Base-by-base conservation (phyloP, 1,284 basidiomycete species). In the Athelia sp. region DNA sequence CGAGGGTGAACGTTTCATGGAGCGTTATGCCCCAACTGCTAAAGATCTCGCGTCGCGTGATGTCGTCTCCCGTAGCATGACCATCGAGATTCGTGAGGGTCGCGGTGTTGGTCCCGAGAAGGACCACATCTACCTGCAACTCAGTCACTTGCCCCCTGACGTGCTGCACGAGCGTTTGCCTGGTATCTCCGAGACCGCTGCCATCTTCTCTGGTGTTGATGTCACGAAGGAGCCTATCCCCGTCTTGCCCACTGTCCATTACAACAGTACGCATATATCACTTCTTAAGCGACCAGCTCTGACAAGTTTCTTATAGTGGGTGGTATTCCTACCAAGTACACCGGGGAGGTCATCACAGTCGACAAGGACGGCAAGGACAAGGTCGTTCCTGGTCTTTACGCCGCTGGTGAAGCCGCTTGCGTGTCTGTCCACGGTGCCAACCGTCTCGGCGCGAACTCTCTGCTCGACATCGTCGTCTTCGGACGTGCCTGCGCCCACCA, bases 1-100 rank as follows among this genome's bases (percentile, higher is more conserved):
- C 10, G 90, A 98, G 77, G 97, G 97, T 69, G 97, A 99, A 73
- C 91, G 97, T 56, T 99, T 99, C 79, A 99, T 99, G 97, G 96
- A 99, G 73, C 92, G 96, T 70, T 97, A 98, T 69, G 97, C 97
- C 1, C 97, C 97, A 17, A 98, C 96, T 47, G 97, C 97, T 57
- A 99, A 99, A 80, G 97, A 99, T 78, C 83, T 99, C 57, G 97
- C 97, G 40, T 99, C 97, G 49, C 94, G 97, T 70, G 97, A 99
- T 67, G 97, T 99, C 66, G 97, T 99, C 46, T 99, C 97, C 51
- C 93, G 97, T 62, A 96, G 92, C 52, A 99, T 99, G 96, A 99
- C 97, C 47, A 81, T 99, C 59, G 97, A 99, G 71, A 94, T 99
- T 65, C 91, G 97, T 56, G 97, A 99, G 68, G 97, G 97, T 56